Evolutionary conservation across 257 asterid species (phyloP), one percentile per base, ranked within the genome.

Genomic region (Nicotiana paniculata): DNA sequence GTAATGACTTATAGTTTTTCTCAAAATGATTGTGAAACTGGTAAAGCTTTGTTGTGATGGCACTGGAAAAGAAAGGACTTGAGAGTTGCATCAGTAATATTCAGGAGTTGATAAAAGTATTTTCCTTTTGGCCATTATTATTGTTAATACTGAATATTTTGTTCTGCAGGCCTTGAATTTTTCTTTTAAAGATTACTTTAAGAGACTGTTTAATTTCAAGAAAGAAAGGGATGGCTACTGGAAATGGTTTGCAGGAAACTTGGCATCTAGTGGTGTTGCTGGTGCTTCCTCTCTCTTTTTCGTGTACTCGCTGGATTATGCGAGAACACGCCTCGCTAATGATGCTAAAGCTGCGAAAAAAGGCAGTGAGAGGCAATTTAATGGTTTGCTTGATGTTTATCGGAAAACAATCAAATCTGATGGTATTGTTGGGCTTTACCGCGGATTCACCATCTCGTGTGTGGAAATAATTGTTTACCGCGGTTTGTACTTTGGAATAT

Each of bases 171-270:
- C 85, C 26, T 61, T 85, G 57, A 54, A 74, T 53, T 53, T 79
- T 74, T 84, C 77, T 33, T 74, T 82, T 64, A 63, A 11, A 30
- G 84, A 69, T 18, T 24, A 59, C 39, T 82, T 82, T 48, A 82
- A 72, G 84, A 78, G 70, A 57, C 35, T 85, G 24, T 82, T 77
- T 80, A 64, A 82, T 69, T 82, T 79, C 79, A 55, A 74, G 67
- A 63, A 82, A 79, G 88, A 82, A n/a, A 79, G 75, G 37, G 84
- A 85, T 72, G 82, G 84, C 77, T 72, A 82, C 84, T 81, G 77
- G 83, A 85, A 85, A 57, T 85, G 82, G 88, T 70, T 82, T 72
- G 85, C 81, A 37, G 87, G 87, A 67, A 87, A 87, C 35, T 63
- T 80, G 81, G 85, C 87, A 35, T 80, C 87, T 0, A 84, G 81